A percentile compares a stretch with the other conserved stretches of the same genome.
Conservation (phyloP, 148 eudicot genomes). For the Fallopia convolvulus region DNA sequence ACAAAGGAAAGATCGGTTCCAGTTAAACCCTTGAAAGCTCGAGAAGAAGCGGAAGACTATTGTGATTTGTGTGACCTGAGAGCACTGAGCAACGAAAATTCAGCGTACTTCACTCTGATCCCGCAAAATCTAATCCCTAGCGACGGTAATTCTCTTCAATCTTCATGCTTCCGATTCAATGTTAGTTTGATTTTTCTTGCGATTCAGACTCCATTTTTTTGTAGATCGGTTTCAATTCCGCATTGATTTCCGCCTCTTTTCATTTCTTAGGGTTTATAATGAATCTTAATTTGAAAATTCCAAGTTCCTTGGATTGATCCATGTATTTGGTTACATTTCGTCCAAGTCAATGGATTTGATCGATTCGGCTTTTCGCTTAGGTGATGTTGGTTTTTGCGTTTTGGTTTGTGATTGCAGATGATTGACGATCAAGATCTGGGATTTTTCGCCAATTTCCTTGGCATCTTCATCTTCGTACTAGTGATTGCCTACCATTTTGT, state of each 20-base stretch:
- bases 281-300: not conserved
- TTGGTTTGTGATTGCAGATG: conserved; percentile 39
- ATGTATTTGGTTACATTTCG: not conserved
- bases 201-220: not conserved
- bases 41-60: not conserved
- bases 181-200: not conserved
- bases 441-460: conserved; percentile 67
- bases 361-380: not conserved
- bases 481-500: conserved; percentile 81
- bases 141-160: conserved; percentile 5
- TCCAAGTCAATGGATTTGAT: not conserved
- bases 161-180: not conserved
- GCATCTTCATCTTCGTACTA: conserved; percentile 52
- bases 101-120: not conserved
- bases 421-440: conserved; percentile 73
- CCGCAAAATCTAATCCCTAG: not conserved
- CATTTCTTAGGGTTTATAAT: not conserved
- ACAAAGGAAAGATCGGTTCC: not conserved
- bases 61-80: not conserved
- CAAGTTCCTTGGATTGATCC: not conserved
- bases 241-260: not conserved
- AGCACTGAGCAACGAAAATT: not conserved
- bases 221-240: not conserved
- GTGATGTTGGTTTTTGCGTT: not conserved
- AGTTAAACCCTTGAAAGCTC: not conserved